Evolutionary conservation across 495 filamentous ascomycete species (phyloP), one percentile per base, ranked within the genome.

Genomic region (Neurospora sp.): DNA sequence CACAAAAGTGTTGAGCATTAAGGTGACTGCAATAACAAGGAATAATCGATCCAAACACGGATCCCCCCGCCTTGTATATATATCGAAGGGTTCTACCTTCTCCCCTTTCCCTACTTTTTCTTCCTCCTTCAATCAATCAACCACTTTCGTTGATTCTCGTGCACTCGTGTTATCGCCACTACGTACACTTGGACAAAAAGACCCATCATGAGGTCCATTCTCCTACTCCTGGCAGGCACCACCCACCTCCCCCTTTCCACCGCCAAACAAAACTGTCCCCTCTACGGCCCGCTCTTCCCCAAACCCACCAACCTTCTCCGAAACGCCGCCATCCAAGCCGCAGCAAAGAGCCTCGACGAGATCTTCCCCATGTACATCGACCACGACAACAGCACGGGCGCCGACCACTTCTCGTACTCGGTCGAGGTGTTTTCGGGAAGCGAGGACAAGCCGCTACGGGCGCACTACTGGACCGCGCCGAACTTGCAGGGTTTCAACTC

Each of bases 261-360:
- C n/a, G 80, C 82, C 31, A 80, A 79, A 70, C 40, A 73, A 69
- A 79, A 77, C 41, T 88, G 86, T 72, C 86, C 85, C 9, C 76
- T 88, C 2, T 83, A 86, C 40, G 86, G 86, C 3, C 82, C 85
- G 1, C 78, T 81, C 41, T 84, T 83, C 53, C 84, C 86, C 16
- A 79, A 79, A 6, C 83, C 83, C 5, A 80, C 71, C 20, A 79
- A 82, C 31, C 76, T 85, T 0, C 76, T 81, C 4, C 70, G 71
- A 16, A 71, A 77, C 14, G 61, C 71, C 0, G 77, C 73, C 0
- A 76, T 84, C 37, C 40, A 76, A 68, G 71, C 45, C 5, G 82
- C 82, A 0, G 74, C 74, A 6, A 39, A 27, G 3, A 69, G 75
- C 1, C 68, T 85, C 1, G 80, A 83, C 68, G 74, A 74, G 18